A percentile compares a stretch with the other conserved stretches of the same genome.
Evolutionary conservation across 2,329 filamentous ascomycete genomes (phyloP).

Genomic region (Lomentospora prolificans): DNA sequence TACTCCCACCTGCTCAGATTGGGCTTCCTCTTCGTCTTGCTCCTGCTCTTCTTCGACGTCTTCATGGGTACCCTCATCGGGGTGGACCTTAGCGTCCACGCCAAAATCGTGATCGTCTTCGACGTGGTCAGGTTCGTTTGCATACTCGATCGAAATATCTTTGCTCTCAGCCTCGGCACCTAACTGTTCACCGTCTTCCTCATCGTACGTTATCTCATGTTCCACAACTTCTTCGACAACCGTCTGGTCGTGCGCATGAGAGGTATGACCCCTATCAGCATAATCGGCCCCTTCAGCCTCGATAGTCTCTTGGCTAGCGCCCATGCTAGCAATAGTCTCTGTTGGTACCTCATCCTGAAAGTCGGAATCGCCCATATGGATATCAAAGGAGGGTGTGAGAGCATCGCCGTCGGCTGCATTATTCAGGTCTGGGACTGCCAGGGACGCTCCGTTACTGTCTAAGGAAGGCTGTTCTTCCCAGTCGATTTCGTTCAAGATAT

Average conservation of each 20-base stretch:
- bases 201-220: constrained; percentile 15
- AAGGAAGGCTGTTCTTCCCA: constrained; percentile 10
- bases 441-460: constrained; percentile 1
- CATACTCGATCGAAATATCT: not conserved
- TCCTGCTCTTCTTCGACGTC: constrained; percentile 11
- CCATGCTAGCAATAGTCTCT: not conserved
- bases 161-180: constrained; percentile 1
- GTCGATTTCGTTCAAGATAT: constrained; percentile 11
- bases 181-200: constrained; percentile 9
- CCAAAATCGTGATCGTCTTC: constrained; percentile 15
- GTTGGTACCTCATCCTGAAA: constrained; percentile 19
- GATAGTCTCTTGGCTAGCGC: not conserved
- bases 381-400: constrained; percentile 10
- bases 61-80: constrained; percentile 8
- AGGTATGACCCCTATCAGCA: not conserved
- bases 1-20: constrained; percentile 10
- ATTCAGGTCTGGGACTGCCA: constrained; percentile 14
- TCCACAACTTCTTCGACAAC: constrained; percentile 5
- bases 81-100: constrained; percentile 15
- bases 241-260: not conserved
- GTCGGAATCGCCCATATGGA: constrained; percentile 20
- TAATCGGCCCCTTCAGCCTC: not conserved
- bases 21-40: constrained; percentile 10
- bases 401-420: constrained; percentile 13
- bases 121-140: not conserved